Percentiles rank a stretch among this genome's conserved stretches.
Evolutionary conservation across 768 basidiomycete genomes (phyloP).

Genomic region (Polyporus arcularius): DNA sequence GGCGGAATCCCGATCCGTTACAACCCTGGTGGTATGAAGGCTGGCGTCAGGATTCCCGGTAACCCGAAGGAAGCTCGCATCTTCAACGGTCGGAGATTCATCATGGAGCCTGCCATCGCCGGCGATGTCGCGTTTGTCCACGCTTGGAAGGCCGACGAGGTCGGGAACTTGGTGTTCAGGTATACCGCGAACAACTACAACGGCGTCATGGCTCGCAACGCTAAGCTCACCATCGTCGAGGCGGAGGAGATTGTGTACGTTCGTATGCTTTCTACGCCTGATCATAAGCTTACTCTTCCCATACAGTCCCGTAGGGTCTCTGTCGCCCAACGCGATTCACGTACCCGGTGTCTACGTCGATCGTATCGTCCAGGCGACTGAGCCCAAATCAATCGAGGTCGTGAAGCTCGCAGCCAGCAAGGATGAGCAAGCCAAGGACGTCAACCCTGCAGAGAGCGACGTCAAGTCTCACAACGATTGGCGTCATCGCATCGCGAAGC

Average conservation of each 20-base stretch:
- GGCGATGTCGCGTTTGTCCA: constrained; percentile 83
- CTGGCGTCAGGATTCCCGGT: constrained; percentile 69
- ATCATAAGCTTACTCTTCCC: not conserved
- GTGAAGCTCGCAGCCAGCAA: constrained; percentile 54
- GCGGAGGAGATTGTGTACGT: constrained; percentile 32
- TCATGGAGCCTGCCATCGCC: constrained; percentile 78
- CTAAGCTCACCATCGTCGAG: constrained; percentile 87
- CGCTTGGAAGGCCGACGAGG: constrained; percentile 90
- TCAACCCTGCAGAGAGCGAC: constrained; percentile 12
- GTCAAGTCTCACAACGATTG: constrained; percentile 32
- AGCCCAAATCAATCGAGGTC: constrained; percentile 78
- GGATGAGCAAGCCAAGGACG: constrained; percentile 17
- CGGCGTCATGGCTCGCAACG: constrained; percentile 84
- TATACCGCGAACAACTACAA: constrained; percentile 87
- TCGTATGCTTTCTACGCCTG: not conserved
- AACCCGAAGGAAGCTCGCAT: constrained; percentile 72
- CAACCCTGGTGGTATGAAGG: constrained; percentile 66
- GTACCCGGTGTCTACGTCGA: constrained; percentile 85
- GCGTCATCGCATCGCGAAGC: constrained; percentile 68
- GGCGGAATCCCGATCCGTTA: constrained; percentile 78
- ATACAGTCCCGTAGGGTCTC: constrained; percentile 29
- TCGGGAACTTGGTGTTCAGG: constrained; percentile 87
- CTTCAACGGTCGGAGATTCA: constrained; percentile 72
- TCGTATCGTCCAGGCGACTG: constrained; percentile 75
- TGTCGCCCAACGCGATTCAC: constrained; percentile 80